Evolutionary conservation across 208 protist species (phyloP).

Genomic region (Acanthamoeba sp.): DNA sequence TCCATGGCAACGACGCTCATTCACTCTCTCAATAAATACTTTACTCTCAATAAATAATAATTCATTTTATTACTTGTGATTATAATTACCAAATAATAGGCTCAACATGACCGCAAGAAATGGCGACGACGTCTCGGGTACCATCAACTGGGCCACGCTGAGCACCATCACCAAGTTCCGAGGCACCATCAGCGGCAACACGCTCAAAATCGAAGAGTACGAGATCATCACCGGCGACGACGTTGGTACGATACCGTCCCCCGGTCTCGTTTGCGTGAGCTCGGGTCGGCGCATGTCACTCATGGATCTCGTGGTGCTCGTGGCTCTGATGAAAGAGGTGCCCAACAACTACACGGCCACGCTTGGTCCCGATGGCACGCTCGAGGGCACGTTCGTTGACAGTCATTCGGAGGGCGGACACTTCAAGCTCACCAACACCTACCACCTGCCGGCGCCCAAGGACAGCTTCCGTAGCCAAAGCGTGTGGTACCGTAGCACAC

Average conservation of each 20-base stretch:
- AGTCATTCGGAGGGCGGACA: not conserved
- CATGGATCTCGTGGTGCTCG: too few relatives aligned
- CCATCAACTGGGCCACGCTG: slow-evolving; percentile 50
- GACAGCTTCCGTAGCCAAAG: slow-evolving; percentile 37
- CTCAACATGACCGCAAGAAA: not conserved
- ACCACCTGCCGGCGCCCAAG: slow-evolving; percentile 44
- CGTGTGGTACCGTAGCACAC: slow-evolving; percentile 46
- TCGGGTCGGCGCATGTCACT: too few relatives aligned
- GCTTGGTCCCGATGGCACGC: not conserved
- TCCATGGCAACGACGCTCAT: too few relatives aligned
- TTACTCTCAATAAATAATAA: too few relatives aligned
- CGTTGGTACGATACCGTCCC: not conserved
- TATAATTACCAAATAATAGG: not conserved
- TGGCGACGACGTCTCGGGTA: not conserved
- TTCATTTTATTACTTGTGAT: not conserved
- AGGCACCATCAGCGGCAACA: slow-evolving; percentile 15
- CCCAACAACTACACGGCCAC: slow-evolving; percentile 47
- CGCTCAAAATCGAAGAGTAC: slow-evolving; percentile 21
- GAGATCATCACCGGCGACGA: slow-evolving; percentile 36
- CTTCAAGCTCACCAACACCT: slow-evolving; percentile 48
- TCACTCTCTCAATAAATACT: too few relatives aligned
- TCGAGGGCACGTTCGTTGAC: slow-evolving; percentile 43
- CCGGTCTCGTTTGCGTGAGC: not conserved
- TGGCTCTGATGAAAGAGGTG: not conserved
- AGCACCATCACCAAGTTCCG: slow-evolving; percentile 56